phyloP scores from a whole-genome alignment of 1,139 yeast genomes.

The Blastobotrys apis region DNA sequence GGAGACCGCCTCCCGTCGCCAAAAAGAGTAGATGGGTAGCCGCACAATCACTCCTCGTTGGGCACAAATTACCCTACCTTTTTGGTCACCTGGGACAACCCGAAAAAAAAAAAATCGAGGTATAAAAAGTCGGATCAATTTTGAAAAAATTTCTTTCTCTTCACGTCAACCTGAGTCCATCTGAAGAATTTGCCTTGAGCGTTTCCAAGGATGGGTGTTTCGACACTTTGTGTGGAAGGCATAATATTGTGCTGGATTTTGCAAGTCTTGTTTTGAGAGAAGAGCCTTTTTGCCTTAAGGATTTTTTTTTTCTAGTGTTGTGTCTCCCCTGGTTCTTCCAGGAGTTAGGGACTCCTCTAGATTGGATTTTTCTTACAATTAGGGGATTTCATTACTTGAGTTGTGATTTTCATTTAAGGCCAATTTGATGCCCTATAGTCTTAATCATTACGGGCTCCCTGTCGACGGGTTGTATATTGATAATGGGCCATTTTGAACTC shows the following conservation, averaged over 20 bases:
- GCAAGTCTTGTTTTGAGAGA: conserved; percentile 11
- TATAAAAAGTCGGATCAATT: background rate
- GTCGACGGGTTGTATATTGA: conserved; percentile 40
- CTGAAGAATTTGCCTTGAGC: conserved; percentile 7
- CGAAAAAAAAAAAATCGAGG: too few species aligned
- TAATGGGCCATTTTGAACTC: conserved; percentile 35
- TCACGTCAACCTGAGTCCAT: conserved; percentile 10
- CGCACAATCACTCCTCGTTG: too few species aligned
- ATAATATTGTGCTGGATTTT: conserved; percentile 10
- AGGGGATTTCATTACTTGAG: conserved; percentile 4
- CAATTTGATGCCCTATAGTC: conserved; percentile 17
- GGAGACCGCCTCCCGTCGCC: too few species aligned
- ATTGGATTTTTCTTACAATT: conserved; percentile 10
- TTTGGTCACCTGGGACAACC: too few species aligned
- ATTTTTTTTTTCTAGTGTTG: conserved; percentile 25
- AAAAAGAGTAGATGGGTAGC: too few species aligned
- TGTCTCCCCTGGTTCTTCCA: conserved; percentile 26
- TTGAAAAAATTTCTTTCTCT: conserved; percentile 1
- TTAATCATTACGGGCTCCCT: conserved; percentile 32
- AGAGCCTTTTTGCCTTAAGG: conserved; percentile 19
- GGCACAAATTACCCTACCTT: too few species aligned
- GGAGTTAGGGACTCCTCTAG: conserved; percentile 31
- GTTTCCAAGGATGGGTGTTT: conserved; percentile 12
- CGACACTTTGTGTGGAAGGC: conserved; percentile 33
- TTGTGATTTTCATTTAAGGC: conserved; percentile 8